These are phyloP conservation scores for Apiospora malaysiana DNA, from an alignment of 2,329 filamentous ascomycete genomes.

Conservation along the genomic window DNA sequence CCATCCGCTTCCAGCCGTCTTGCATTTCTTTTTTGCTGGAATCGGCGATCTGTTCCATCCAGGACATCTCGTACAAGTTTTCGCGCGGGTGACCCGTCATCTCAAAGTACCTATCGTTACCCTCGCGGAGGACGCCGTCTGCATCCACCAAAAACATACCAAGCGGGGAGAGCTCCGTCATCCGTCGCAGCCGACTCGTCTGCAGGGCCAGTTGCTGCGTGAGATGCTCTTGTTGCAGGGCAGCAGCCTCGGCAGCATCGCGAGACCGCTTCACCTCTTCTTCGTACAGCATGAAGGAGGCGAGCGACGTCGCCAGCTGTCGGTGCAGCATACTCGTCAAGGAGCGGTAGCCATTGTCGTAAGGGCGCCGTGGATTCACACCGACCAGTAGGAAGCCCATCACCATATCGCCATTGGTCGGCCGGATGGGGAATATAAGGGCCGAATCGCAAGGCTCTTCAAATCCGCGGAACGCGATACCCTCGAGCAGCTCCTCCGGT, in stretches of 20 bases:
- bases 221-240: slow-evolving; percentile 41
- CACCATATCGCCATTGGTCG: slow-evolving; percentile 60
- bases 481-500: slow-evolving; percentile 57
- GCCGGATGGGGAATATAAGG: slow-evolving; percentile 67
- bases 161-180: slow-evolving; percentile 44
- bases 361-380: slow-evolving; percentile 66
- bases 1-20: slow-evolving; percentile 46
- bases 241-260: slow-evolving; percentile 43
- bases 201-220: slow-evolving; percentile 43
- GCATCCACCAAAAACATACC: slow-evolving; percentile 47
- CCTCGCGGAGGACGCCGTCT: slow-evolving; percentile 49
- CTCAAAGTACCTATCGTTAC: slow-evolving; percentile 53
- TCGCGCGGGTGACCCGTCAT: slow-evolving; percentile 51
- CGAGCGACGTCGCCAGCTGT: slow-evolving; percentile 65
- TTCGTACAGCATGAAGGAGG: slow-evolving; percentile 69
- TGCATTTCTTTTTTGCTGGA: slow-evolving; percentile 40
- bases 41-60: slow-evolving; percentile 47
- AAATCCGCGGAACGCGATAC: slow-evolving; percentile 60
- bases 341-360: slow-evolving; percentile 66
- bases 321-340: slow-evolving; percentile 55
- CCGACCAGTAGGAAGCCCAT: slow-evolving; percentile 67
- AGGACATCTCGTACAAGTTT: slow-evolving; percentile 46
- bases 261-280: slow-evolving; percentile 63
- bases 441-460: slow-evolving; percentile 61
- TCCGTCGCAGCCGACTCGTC: slow-evolving; percentile 43